Conservation (phyloP, 2,329 filamentous ascomycete genomes). For the Stagonosporopsis chrysanthemi region DNA sequence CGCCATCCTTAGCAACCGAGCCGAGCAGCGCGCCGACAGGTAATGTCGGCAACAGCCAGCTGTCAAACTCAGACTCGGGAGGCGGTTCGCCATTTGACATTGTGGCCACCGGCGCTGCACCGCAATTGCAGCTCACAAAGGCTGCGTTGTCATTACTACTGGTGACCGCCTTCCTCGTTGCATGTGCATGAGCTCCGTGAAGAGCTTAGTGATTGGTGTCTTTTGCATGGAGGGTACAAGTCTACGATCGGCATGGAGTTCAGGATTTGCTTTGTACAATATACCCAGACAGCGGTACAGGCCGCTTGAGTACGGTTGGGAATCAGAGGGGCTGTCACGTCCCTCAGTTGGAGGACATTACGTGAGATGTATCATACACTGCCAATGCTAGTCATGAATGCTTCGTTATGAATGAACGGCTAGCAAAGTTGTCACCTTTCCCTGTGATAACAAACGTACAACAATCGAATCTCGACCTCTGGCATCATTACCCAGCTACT, state of each 20-base stretch:
- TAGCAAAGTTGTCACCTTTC: background rate
- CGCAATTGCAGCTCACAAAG: conserved; percentile 16
- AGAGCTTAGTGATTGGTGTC: background rate
- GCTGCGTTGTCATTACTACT: background rate
- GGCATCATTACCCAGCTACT: background rate
- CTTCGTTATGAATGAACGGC: conserved; percentile 10
- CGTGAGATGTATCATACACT: background rate
- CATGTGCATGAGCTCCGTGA: background rate
- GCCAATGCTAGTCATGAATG: background rate
- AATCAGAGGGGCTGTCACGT: too few species aligned
- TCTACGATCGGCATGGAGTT: conserved; percentile 24
- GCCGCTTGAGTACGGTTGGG: background rate
- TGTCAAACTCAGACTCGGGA: conserved; percentile 48
- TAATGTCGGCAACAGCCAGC: conserved; percentile 35
- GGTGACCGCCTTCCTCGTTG: background rate
- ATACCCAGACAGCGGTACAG: conserved; percentile 33
- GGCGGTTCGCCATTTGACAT: conserved; percentile 58
- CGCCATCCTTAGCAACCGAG: background rate
- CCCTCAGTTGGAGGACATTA: background rate
- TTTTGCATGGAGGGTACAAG: conserved; percentile 3
- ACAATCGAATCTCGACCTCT: background rate
- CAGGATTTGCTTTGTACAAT: conserved; percentile 32
- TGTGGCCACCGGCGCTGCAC: conserved; percentile 30
- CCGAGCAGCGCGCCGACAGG: conserved; percentile 24
- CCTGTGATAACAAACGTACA: background rate